A percentile compares a stretch with the other conserved stretches of the same genome.
These are phyloP conservation scores for Cercospora zeae-maydis DNA, from an alignment of 2,329 filamentous ascomycete species.

Conservation along the genomic window DNA sequence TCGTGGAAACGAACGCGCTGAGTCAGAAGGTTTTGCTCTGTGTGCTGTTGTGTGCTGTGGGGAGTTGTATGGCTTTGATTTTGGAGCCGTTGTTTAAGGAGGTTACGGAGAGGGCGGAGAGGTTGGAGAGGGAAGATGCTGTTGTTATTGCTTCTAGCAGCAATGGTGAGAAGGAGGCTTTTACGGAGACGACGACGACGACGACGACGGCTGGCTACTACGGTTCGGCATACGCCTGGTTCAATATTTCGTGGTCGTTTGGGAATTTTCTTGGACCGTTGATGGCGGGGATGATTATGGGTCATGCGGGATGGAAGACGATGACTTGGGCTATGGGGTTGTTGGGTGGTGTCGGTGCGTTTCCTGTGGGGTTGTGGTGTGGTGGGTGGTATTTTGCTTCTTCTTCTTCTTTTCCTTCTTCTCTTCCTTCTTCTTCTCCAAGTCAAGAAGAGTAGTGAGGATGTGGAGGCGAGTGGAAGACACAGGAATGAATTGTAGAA, in stretches of 20 bases:
- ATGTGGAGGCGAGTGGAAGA: neutral
- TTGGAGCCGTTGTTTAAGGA: conserved; percentile 27
- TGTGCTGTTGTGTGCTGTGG: conserved; percentile 20
- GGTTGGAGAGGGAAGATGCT: conserved; percentile 14
- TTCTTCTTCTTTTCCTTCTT: neutral
- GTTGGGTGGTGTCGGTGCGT: conserved; percentile 46
- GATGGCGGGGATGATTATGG: conserved; percentile 26
- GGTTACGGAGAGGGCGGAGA: conserved; percentile 21
- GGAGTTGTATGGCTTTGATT: conserved; percentile 20
- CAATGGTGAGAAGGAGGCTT: no score
- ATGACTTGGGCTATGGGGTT: conserved; percentile 25
- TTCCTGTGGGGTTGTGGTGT: conserved; percentile 41
- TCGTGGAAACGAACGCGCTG: conserved; percentile 16
- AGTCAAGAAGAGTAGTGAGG: neutral
- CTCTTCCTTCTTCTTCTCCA: no score
- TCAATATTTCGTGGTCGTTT: conserved; percentile 29
- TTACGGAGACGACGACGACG: neutral
- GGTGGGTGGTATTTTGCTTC: conserved; percentile 19
- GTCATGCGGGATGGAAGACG: conserved; percentile 27
- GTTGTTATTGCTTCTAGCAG: no score
- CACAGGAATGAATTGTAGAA: no score
- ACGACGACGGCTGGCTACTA: conserved; percentile 8
- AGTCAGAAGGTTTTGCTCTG: conserved; percentile 22
- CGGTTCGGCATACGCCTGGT: conserved; percentile 54
- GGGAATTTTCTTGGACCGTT: conserved; percentile 27